Percentiles rank a stretch among this genome's conserved stretches.
Evolutionary conservation across 345 rosid genomes (phyloP).

Genomic region (Lumnitzera racemosa): DNA sequence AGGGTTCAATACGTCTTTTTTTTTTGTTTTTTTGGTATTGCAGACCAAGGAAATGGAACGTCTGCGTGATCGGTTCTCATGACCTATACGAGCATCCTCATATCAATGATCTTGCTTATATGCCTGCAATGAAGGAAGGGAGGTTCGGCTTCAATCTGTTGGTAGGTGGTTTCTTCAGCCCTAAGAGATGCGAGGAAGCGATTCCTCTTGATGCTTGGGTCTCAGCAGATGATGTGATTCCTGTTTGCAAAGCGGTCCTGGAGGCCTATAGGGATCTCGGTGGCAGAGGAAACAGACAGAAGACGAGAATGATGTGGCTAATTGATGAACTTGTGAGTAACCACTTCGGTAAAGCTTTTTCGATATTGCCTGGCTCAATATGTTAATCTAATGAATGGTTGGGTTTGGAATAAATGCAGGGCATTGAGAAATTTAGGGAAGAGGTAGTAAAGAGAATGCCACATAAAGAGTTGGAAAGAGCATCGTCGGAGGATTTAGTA

Average conservation of each 20-base stretch:
- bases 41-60: conserved; percentile 99
- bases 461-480: conserved; percentile 49
- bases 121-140: conserved; percentile 80
- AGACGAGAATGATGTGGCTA: conserved; percentile 97
- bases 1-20: too few relatives aligned
- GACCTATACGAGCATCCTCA: conserved; percentile 98
- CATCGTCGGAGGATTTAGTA: conserved; percentile 55
- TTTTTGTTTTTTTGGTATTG: not conserved
- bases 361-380: too few relatives aligned
- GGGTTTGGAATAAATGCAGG: conserved; percentile 33
- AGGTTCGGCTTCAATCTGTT: conserved; percentile 79
- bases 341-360: too few relatives aligned
- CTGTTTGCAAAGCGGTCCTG: conserved; percentile 66
- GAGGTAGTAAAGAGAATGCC: conserved; percentile 83
- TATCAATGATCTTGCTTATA: conserved; percentile 93
- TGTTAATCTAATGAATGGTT: not conserved
- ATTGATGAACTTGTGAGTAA: conserved; percentile 84
- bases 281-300: conserved; percentile 76
- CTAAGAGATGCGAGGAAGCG: conserved; percentile 86
- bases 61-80: conserved; percentile 84
- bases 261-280: conserved; percentile 95
- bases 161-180: conserved; percentile 94
- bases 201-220: conserved; percentile 97
- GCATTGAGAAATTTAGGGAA: conserved; percentile 73
- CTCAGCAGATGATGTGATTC: conserved; percentile 60